Conservation (phyloP, 1,139 yeast species). For the Nakaseomyces delphensis region DNA sequence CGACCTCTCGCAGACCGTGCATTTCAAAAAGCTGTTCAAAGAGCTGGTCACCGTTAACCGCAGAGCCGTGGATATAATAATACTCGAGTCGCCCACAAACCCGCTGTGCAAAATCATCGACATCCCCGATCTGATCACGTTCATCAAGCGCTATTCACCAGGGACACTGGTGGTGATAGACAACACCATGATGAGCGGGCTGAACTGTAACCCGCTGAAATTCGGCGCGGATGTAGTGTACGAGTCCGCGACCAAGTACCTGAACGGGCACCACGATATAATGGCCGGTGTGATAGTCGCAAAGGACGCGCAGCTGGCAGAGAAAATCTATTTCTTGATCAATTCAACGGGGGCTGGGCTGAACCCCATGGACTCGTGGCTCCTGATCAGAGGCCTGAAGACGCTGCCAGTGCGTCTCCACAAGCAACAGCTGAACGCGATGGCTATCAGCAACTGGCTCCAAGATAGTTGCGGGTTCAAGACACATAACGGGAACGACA, state of each 20-base stretch:
- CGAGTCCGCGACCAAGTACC: constrained; percentile 85
- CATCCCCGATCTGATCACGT: constrained; percentile 52
- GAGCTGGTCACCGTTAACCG: constrained; percentile 36
- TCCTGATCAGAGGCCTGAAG: constrained; percentile 74
- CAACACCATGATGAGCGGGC: constrained; percentile 93
- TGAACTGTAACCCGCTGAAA: constrained; percentile 74
- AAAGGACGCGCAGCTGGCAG: constrained; percentile 53
- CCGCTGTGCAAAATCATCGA: constrained; percentile 85
- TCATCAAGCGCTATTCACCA: constrained; percentile 62
- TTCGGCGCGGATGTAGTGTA: constrained; percentile 85
- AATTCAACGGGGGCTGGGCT: constrained; percentile 88
- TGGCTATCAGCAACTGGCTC: constrained; percentile 64
- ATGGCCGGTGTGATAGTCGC: constrained; percentile 91
- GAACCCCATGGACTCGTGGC: constrained; percentile 88
- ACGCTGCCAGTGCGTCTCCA: constrained; percentile 78
- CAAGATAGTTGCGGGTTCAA: constrained; percentile 48
- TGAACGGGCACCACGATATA: constrained; percentile 90
- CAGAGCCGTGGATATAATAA: constrained; percentile 36
- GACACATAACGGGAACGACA: constrained; percentile 10
- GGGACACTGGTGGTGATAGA: constrained; percentile 74
- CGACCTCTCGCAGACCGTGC: constrained; percentile 66
- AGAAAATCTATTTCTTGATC: constrained; percentile 62
- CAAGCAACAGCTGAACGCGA: constrained; percentile 77
- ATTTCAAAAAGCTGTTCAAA: constrained; percentile 31
- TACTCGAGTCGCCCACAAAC: constrained; percentile 85